Evolutionary conservation across 192 early-diverging fungal species (phyloP).

Genomic region (Mortierella hygrophila): DNA sequence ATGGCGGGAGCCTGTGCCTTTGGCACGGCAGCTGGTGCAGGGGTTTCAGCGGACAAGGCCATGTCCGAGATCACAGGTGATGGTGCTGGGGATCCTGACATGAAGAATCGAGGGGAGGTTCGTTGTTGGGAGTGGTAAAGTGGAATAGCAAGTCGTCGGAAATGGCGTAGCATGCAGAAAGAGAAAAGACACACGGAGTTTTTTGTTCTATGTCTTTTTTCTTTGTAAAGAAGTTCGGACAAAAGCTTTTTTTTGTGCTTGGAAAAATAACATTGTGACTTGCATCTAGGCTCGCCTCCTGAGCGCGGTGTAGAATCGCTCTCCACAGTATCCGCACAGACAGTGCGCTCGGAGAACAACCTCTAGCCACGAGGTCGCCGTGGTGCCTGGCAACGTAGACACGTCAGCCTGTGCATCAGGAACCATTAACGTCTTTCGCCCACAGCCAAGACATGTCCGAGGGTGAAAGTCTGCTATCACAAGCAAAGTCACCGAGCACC

Average conservation of each 20-base stretch:
- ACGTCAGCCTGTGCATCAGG: neutral
- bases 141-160: conserved; percentile 15
- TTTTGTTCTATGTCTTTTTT: neutral
- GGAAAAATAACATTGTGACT: conserved; percentile 6
- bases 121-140: neutral
- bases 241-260: conserved; percentile 18
- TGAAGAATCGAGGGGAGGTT: conserved; percentile 55
- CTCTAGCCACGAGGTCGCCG: conserved; percentile 24
- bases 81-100: conserved; percentile 78
- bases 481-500: conserved; percentile 32
- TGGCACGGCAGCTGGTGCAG: neutral
- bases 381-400: neutral
- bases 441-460: conserved; percentile 38
- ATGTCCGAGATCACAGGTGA: conserved; percentile 59
- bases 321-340: conserved; percentile 43
- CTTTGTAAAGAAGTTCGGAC: neutral
- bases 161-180: conserved; percentile 31
- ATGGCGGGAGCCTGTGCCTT: neutral
- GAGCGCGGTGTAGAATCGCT: conserved; percentile 25
- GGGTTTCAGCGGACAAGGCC: conserved; percentile 7
- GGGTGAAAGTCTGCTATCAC: conserved; percentile 46
- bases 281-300: conserved; percentile 7
- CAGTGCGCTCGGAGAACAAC: conserved; percentile 1
- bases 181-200: conserved; percentile 5
- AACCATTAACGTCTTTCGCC: conserved; percentile 28